phyloP scores from a whole-genome alignment of 169 alveolate species.

The Plasmodium vinckei region DNA sequence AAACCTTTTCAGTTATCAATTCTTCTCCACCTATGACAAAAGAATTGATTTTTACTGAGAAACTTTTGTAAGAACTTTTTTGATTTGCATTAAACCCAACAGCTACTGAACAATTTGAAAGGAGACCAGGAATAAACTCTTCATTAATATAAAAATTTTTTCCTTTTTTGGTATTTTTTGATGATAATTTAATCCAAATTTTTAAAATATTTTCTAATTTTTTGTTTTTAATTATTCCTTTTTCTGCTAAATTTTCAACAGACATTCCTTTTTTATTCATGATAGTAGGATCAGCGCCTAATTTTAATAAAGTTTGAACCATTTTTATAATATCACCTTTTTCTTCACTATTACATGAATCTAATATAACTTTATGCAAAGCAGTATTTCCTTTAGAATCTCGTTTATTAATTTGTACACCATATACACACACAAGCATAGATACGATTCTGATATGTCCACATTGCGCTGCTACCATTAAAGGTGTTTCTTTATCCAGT shows the following conservation, averaged over 20 bases:
- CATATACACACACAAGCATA: conserved; percentile 81
- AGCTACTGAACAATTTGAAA: conserved; percentile 79
- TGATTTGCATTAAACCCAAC: conserved; percentile 52
- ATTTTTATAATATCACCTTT: conserved; percentile 28
- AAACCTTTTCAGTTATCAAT: neutral
- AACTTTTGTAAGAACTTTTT: conserved; percentile 1
- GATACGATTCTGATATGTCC: conserved; percentile 86
- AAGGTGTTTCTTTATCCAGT: conserved; percentile 81
- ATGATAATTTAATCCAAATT: conserved; percentile 59
- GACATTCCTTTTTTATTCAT: conserved; percentile 77
- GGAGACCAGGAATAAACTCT: conserved; percentile 75
- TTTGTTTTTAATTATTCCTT: conserved; percentile 46
- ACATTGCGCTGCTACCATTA: conserved; percentile 90
- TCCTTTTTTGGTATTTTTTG: conserved; percentile 26
- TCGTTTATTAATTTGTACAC: conserved; percentile 85
- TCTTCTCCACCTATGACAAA: conserved; percentile 72
- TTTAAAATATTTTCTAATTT: conserved; percentile 60
- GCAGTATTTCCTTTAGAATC: conserved; percentile 89
- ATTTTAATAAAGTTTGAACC: conserved; percentile 70
- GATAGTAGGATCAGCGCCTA: conserved; percentile 79
- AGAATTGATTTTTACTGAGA: conserved; percentile 64
- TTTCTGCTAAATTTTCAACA: conserved; percentile 70
- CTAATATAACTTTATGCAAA: conserved; percentile 81
- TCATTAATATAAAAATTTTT: conserved; percentile 13
- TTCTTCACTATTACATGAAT: conserved; percentile 16